These are phyloP conservation scores for Candida boleticola DNA, from an alignment of 805 yeast genomes.

Conservation along the genomic window DNA sequence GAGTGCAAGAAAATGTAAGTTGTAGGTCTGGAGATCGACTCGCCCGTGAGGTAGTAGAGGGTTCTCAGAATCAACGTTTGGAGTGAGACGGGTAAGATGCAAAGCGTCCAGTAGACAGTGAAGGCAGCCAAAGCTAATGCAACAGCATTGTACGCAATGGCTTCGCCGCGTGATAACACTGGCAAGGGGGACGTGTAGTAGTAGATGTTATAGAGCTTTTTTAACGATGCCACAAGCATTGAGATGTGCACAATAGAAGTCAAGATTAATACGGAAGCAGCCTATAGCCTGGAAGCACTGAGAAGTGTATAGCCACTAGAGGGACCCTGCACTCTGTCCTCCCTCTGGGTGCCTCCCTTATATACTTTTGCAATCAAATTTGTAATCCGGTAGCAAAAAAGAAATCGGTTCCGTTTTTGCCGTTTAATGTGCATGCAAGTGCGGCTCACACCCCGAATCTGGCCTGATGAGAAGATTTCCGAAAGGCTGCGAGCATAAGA, in stretches of 20 bases:
- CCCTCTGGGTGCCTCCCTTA: too few species aligned
- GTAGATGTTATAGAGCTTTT: conserved; percentile 18
- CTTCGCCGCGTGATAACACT: conserved; percentile 24
- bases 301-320: too few species aligned
- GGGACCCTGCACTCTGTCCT: too few species aligned
- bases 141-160: conserved; percentile 17
- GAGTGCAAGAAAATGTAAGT: background rate
- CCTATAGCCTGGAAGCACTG: background rate
- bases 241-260: background rate
- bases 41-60: conserved; percentile 18
- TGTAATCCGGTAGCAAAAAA: too few species aligned
- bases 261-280: background rate
- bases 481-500: too few species aligned
- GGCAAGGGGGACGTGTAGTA: conserved; percentile 27
- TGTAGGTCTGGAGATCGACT: conserved; percentile 6
- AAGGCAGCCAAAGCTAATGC: conserved; percentile 11
- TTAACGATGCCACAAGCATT: background rate
- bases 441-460: too few species aligned
- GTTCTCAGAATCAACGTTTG: conserved; percentile 11
- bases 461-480: too few species aligned
- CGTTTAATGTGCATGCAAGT: too few species aligned
- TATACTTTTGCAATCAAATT: too few species aligned
- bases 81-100: conserved; percentile 11
- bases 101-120: conserved; percentile 14
- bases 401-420: too few species aligned